Conservation (phyloP, 352 stramenopile genomes). For the Phytophthora litchii region DNA sequence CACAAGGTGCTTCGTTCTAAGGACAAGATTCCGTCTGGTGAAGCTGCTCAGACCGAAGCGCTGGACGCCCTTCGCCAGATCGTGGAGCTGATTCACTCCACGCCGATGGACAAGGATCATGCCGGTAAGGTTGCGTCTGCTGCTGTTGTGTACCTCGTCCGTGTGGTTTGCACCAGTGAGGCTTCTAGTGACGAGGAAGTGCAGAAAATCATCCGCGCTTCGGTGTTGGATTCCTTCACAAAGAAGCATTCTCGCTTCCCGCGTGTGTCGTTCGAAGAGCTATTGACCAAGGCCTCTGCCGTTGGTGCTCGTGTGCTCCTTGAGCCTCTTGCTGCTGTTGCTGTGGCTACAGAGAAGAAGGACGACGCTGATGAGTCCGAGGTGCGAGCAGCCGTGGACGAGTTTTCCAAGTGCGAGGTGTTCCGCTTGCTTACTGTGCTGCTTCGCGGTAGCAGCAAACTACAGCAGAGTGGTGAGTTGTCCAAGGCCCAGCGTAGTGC, state of each 20-base stretch:
- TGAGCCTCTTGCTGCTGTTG: constrained; percentile 53
- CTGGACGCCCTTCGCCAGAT: constrained; percentile 43
- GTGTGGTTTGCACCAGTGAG: constrained; percentile 42
- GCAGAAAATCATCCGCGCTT: constrained; percentile 35
- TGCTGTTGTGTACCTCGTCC: constrained; percentile 68
- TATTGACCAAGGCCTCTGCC: constrained; percentile 59
- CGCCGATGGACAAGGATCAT: constrained; percentile 69
- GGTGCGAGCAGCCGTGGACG: constrained; percentile 50
- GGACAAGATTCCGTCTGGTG: constrained; percentile 41
- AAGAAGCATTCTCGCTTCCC: constrained; percentile 88
- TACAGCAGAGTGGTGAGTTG: constrained; percentile 32
- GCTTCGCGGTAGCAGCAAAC: constrained; percentile 40
- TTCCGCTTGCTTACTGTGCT: constrained; percentile 75
- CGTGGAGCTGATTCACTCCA: constrained; percentile 51
- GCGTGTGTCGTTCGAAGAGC: constrained; percentile 67
- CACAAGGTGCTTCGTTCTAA: constrained; percentile 73
- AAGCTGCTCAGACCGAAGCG: constrained; percentile 28
- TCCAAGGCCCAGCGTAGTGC: constrained; percentile 35
- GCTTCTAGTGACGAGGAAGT: constrained; percentile 29
- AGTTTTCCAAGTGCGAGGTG: constrained; percentile 81
- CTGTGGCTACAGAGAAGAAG: constrained; percentile 40
- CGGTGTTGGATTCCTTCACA: constrained; percentile 66
- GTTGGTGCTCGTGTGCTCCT: constrained; percentile 63
- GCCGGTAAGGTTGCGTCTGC: constrained; percentile 59
- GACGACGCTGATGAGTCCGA: constrained; percentile 22